phyloP scores from a whole-genome alignment of 2,329 filamentous ascomycete species.

The Nigrospora osmanthi region DNA sequence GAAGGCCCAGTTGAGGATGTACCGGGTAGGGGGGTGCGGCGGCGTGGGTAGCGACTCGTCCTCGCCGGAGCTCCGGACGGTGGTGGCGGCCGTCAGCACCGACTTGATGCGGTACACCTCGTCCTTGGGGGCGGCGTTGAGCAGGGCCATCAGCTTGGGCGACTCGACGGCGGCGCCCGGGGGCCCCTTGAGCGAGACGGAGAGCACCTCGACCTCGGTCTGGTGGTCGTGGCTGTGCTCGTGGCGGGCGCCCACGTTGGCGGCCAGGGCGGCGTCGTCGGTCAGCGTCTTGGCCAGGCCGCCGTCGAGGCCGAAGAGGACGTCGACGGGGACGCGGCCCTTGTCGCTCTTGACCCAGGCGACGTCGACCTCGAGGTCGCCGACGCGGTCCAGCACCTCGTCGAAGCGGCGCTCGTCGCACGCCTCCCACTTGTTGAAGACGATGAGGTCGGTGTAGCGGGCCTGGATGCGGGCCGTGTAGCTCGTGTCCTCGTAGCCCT shows the following conservation, averaged over 20 bases:
- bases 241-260: constrained; percentile 30
- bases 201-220: constrained; percentile 87
- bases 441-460: constrained; percentile 79
- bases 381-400: constrained; percentile 67
- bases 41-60: constrained; percentile 26
- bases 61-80: constrained; percentile 42
- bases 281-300: constrained; percentile 56
- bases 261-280: constrained; percentile 23
- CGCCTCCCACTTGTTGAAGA: constrained; percentile 89
- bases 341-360: constrained; percentile 80
- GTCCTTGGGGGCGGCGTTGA: constrained; percentile 75
- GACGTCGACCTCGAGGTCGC: constrained; percentile 72
- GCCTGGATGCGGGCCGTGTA: constrained; percentile 87
- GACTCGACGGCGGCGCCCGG: constrained; percentile 38
- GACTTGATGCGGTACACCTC: constrained; percentile 95
- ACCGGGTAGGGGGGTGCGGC: constrained; percentile 38
- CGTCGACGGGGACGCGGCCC: constrained; percentile 68
- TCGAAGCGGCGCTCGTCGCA: constrained; percentile 70
- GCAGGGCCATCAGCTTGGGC: constrained; percentile 56
- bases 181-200: constrained; percentile 56
- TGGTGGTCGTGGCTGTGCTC: constrained; percentile 52
- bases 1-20: constrained; percentile 98
- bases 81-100: constrained; percentile 38
- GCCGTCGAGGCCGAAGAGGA: constrained; percentile 84
- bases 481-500: constrained; percentile 83